Evolutionary conservation across 352 stramenopile species (phyloP).

Genomic region (Pythium vanterpoolii): DNA sequence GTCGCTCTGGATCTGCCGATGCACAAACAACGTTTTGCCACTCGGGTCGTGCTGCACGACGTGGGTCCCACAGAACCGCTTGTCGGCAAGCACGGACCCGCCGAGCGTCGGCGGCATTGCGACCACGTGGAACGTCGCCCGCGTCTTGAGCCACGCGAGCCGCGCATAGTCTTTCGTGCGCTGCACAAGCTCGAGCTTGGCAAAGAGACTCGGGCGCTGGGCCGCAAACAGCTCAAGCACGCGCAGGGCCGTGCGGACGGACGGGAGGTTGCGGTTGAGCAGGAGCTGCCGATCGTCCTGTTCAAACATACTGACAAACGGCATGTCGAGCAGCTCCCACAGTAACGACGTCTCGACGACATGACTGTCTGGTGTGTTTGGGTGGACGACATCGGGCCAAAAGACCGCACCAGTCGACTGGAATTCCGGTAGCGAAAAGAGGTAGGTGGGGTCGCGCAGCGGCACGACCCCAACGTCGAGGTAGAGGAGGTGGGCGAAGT

Average conservation of each 20-base stretch:
- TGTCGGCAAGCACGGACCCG: background rate
- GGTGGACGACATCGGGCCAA: constrained; percentile 28
- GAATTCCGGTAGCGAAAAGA: constrained; percentile 24
- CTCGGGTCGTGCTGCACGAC: constrained; percentile 26
- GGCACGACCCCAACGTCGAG: constrained; percentile 13
- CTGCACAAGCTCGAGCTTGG: constrained; percentile 15
- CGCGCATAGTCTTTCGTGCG: constrained; percentile 27
- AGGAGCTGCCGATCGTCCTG: constrained; percentile 26
- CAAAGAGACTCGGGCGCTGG: constrained; percentile 23
- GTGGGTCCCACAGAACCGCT: constrained; percentile 22
- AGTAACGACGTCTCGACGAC: constrained; percentile 15
- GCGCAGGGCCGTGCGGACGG: constrained; percentile 7
- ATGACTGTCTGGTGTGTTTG: constrained; percentile 17
- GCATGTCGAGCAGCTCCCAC: constrained; percentile 26
- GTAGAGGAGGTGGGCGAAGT: constrained; percentile 24
- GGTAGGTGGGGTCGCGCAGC: constrained; percentile 23
- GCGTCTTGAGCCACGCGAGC: constrained; percentile 25
- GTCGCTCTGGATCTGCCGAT: background rate
- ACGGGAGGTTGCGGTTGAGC: constrained; percentile 7
- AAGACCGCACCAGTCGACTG: constrained; percentile 21
- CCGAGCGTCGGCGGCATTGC: constrained; percentile 11
- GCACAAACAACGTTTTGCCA: constrained; percentile 21
- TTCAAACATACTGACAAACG: constrained; percentile 28
- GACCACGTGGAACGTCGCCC: constrained; percentile 23
- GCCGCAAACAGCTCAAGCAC: constrained; percentile 19